phyloP scores from a whole-genome alignment of 1,139 yeast species.

The Yamadazyma friedrichii region DNA sequence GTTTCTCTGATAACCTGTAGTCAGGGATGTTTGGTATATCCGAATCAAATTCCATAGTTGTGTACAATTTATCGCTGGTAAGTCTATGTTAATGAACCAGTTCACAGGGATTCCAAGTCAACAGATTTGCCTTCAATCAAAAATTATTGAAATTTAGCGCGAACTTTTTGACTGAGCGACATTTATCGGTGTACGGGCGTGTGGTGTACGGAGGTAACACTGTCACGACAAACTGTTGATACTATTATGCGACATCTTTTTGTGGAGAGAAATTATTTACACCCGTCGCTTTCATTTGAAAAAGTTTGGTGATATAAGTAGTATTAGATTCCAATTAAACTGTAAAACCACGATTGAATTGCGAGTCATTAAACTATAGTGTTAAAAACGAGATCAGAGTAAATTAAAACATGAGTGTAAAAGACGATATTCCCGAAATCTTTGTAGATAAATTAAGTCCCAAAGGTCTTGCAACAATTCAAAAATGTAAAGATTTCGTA shows the following conservation, averaged over 20 bases:
- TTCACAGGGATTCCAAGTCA: background rate
- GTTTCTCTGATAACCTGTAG: constrained; percentile 72
- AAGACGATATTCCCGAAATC: constrained; percentile 45
- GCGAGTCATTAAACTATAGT: no score
- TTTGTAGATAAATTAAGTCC: constrained; percentile 46
- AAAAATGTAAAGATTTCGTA: constrained; percentile 51
- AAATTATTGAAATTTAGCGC: background rate
- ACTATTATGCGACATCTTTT: background rate
- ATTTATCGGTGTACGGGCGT: background rate
- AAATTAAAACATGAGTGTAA: constrained; percentile 12
- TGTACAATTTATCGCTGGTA: background rate
- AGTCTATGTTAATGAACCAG: background rate
- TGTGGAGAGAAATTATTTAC: background rate
- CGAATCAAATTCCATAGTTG: constrained; percentile 36
- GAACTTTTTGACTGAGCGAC: background rate
- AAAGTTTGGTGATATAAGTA: no score
- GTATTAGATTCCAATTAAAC: no score
- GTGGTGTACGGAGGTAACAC: background rate
- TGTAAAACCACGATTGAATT: background rate
- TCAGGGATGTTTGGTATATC: constrained; percentile 72
- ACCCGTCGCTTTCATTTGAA: no score
- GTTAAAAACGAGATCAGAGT: background rate
- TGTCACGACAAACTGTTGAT: background rate
- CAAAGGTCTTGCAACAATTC: constrained; percentile 51
- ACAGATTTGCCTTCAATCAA: constrained; percentile 13